Evolutionary conservation across 306 rosid species (phyloP).

Genomic region (Vigna angularis): DNA sequence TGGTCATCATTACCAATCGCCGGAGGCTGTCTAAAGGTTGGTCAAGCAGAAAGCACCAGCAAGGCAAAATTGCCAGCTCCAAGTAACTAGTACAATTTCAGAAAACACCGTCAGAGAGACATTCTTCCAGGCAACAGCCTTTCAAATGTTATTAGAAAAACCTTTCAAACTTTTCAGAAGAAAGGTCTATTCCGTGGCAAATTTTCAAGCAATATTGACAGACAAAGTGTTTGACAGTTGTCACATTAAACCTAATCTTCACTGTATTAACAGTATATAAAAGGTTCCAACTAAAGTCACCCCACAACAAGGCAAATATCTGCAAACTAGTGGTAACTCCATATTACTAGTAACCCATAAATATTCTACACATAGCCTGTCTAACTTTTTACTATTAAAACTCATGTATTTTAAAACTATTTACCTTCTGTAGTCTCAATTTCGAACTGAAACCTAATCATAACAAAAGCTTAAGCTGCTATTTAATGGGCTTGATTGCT

Average conservation of each 20-base stretch:
- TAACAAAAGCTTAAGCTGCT: constrained; percentile 12
- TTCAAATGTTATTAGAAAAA: constrained; percentile 23
- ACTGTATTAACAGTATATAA: constrained; percentile 1
- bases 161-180: constrained; percentile 26
- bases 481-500: neutral
- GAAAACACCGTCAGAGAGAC: constrained; percentile 34
- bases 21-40: constrained; percentile 63
- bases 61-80: constrained; percentile 95
- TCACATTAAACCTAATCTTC: constrained; percentile 34
- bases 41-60: constrained; percentile 82
- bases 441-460: constrained; percentile 11
- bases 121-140: constrained; percentile 11
- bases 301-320: constrained; percentile 29
- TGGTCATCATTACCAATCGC: constrained; percentile 86
- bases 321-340: constrained; percentile 19
- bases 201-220: constrained; percentile 23
- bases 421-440: neutral
- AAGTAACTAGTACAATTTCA: constrained; percentile 69
- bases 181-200: constrained; percentile 7
- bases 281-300: constrained; percentile 18
- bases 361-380: constrained; percentile 11
- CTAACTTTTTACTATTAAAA: constrained; percentile 1
- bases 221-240: constrained; percentile 18
- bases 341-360: constrained; percentile 24
- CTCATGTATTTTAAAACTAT: constrained; percentile 9